Conservation (phyloP, 495 filamentous ascomycete species). For the Podospora didyma region DNA sequence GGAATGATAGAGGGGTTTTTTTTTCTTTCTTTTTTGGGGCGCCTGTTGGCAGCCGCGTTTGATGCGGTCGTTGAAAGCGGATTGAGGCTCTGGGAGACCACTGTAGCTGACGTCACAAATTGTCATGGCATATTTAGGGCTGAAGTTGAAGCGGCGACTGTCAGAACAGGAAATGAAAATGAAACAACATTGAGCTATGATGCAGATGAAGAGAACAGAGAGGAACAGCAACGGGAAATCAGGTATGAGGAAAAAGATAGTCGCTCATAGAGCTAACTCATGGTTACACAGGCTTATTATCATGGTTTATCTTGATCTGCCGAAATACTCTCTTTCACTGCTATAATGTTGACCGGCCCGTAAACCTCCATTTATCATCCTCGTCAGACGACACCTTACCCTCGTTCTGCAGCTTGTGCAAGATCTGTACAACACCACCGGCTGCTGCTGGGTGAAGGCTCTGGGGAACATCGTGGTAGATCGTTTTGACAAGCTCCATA, state of each 20-base stretch:
- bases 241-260: no score
- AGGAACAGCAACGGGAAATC: no score
- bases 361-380: constrained; percentile 51
- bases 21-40: no score
- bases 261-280: no score
- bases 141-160: not conserved
- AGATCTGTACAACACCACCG: constrained; percentile 61
- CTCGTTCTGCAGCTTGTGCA: constrained; percentile 66
- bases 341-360: constrained; percentile 41
- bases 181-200: no score
- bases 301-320: no score
- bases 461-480: constrained; percentile 77
- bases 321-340: no score
- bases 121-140: constrained; percentile 10
- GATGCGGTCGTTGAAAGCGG: not conserved
- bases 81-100: constrained; percentile 1
- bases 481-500: constrained; percentile 78
- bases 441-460: constrained; percentile 70
- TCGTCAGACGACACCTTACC: constrained; percentile 50
- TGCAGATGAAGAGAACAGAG: no score
- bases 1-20: no score
- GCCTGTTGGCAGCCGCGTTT: not conserved
- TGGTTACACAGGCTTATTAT: no score
- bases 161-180: not conserved
- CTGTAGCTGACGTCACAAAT: constrained; percentile 10